These are phyloP conservation scores for Phytophthora citricola DNA, from an alignment of 352 stramenopile genomes.

Conservation along the genomic window DNA sequence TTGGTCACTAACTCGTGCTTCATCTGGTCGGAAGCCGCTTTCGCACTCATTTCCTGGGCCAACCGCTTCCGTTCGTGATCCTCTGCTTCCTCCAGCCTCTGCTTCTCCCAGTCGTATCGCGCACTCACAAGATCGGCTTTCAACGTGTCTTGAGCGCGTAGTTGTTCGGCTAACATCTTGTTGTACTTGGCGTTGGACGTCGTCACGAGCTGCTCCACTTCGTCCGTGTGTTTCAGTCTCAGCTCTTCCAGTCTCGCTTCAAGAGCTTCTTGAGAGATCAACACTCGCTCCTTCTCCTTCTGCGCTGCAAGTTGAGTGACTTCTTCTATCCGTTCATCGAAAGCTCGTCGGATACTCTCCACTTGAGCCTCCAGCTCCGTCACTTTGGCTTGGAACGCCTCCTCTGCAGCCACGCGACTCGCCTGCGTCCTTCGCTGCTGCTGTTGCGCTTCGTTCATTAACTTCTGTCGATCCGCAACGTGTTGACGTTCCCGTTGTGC, in stretches of 20 bases:
- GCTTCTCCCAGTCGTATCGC: constrained; percentile 31
- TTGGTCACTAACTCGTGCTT: constrained; percentile 67
- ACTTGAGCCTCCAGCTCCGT: constrained; percentile 54
- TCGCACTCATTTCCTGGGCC: constrained; percentile 14
- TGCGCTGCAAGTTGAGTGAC: constrained; percentile 27
- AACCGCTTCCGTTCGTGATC: constrained; percentile 31
- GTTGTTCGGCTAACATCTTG: constrained; percentile 73
- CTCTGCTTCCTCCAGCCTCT: constrained; percentile 19
- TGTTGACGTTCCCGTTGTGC: constrained; percentile 41
- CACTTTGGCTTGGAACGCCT: constrained; percentile 57
- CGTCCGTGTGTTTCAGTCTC: constrained; percentile 50
- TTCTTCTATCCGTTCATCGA: constrained; percentile 51
- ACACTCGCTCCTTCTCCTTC: constrained; percentile 34
- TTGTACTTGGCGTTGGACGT: constrained; percentile 79
- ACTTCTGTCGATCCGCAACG: constrained; percentile 20
- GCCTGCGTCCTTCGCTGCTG: constrained; percentile 44
- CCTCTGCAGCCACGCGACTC: constrained; percentile 21
- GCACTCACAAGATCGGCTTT: constrained; percentile 34
- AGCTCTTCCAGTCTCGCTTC: constrained; percentile 40
- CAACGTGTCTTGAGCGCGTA: constrained; percentile 66
- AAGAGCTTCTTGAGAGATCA: constrained; percentile 33
- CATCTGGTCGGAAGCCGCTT: constrained; percentile 47
- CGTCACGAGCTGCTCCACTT: constrained; percentile 72
- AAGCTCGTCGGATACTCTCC: constrained; percentile 37
- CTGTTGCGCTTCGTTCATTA: constrained; percentile 22